Evolutionary conservation across 495 filamentous ascomycete species (phyloP).

Genomic region (Bathelium albidoporum): DNA sequence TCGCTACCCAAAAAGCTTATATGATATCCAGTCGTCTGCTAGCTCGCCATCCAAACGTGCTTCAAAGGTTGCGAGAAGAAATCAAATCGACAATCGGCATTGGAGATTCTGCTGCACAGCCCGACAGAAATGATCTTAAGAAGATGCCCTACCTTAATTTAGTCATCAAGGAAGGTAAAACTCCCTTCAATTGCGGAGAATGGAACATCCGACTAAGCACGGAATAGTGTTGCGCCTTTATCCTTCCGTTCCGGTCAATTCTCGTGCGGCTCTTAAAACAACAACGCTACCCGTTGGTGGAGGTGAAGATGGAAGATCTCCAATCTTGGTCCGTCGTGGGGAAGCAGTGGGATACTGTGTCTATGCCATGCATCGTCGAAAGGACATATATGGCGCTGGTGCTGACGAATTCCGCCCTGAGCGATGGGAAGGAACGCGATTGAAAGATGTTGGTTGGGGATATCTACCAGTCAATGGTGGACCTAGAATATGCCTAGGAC

Average conservation of each 20-base stretch:
- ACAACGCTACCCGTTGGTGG: conserved; percentile 29
- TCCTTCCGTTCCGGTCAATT: conserved; percentile 29
- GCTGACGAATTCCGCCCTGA: conserved; percentile 44
- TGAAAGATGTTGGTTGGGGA: conserved; percentile 7
- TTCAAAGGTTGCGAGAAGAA: neutral
- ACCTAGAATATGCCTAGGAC: conserved; percentile 10
- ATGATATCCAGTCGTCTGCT: neutral
- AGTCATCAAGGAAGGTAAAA: neutral
- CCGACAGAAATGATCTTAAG: neutral
- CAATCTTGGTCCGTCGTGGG: conserved; percentile 24
- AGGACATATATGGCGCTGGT: conserved; percentile 42
- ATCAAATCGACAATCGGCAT: neutral
- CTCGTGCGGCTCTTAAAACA: conserved; percentile 23
- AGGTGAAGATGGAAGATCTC: conserved; percentile 22
- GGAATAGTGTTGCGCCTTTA: conserved; percentile 17
- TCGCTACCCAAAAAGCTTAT: neutral
- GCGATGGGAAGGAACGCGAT: conserved; percentile 39
- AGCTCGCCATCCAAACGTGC: neutral
- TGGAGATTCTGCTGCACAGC: neutral
- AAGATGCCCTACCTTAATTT: neutral
- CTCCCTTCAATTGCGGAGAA: neutral
- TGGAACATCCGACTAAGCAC: neutral
- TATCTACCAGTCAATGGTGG: conserved; percentile 13
- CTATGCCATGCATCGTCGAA: conserved; percentile 43
- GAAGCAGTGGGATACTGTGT: conserved; percentile 21